Percentiles rank a stretch among this genome's conserved stretches.
phyloP scores from a whole-genome alignment of 768 basidiomycete species.

The Boletus sp. region DNA sequence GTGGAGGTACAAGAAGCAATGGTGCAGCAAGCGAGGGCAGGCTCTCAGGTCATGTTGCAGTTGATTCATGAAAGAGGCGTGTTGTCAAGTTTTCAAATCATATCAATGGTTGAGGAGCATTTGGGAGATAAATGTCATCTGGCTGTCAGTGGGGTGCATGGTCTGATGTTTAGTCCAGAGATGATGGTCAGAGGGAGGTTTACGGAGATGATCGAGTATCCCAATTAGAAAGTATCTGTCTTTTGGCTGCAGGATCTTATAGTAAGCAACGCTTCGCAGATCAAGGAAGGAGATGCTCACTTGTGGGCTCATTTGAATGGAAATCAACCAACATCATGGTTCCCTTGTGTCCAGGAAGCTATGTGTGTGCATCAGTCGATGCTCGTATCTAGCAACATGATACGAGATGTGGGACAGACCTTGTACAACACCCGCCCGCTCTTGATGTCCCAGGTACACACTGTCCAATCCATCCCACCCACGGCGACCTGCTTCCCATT shows the following conservation, averaged over 20 bases:
- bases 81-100: conserved; percentile 72
- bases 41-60: conserved; percentile 57
- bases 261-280: conserved; percentile 2
- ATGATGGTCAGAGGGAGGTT: conserved; percentile 27
- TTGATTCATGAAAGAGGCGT: conserved; percentile 88
- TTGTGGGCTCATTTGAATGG: conserved; percentile 93
- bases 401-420: conserved; percentile 42
- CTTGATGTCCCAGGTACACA: conserved; percentile 85
- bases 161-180: conserved; percentile 29
- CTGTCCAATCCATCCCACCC: conserved; percentile 86
- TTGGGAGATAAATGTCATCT: conserved; percentile 63
- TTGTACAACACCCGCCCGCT: conserved; percentile 76
- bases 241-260: conserved; percentile 17
- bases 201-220: conserved; percentile 35
- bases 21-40: conserved; percentile 41
- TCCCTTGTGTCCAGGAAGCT: conserved; percentile 96
- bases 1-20: conserved; percentile 62
- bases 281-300: conserved; percentile 47
- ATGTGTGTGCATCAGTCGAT: neutral
- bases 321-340: conserved; percentile 96
- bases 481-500: conserved; percentile 81
- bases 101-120: conserved; percentile 59
- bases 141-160: conserved; percentile 11
- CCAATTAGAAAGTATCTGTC: conserved; percentile 17
- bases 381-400: neutral